Conservation (phyloP, 768 basidiomycete genomes). For the Suillus tomentosus region DNA sequence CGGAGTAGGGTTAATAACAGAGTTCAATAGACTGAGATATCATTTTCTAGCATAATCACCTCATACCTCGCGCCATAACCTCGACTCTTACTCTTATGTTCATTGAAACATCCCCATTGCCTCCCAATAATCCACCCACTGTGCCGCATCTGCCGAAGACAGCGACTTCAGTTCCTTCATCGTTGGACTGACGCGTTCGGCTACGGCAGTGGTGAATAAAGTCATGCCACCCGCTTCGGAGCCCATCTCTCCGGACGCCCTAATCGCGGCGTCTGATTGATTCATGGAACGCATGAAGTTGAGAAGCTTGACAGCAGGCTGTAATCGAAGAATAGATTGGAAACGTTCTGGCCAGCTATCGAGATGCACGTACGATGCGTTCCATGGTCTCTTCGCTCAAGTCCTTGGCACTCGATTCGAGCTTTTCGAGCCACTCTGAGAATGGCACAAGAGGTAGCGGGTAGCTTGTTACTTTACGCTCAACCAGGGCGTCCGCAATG, state of each 20-base stretch:
- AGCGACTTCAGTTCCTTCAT: conserved; percentile 29
- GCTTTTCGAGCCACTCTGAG: conserved; percentile 27
- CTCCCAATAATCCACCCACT: conserved; percentile 41
- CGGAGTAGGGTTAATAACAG: too few relatives aligned
- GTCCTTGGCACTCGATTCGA: conserved; percentile 16
- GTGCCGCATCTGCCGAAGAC: conserved; percentile 21
- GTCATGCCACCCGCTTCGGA: conserved; percentile 8
- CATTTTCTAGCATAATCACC: too few relatives aligned
- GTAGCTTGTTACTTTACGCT: neutral
- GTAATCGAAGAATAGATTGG: neutral
- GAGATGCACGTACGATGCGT: conserved; percentile 25
- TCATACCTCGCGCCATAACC: too few relatives aligned
- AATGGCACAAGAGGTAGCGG: conserved; percentile 31
- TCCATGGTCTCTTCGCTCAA: conserved; percentile 24
- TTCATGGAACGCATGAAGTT: conserved; percentile 28
- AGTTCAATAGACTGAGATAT: too few relatives aligned
- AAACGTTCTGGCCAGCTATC: neutral
- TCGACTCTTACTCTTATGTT: neutral
- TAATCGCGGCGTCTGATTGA: conserved; percentile 16
- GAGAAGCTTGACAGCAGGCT: conserved; percentile 35
- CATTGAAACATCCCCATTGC: conserved; percentile 18
- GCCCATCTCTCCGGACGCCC: neutral
- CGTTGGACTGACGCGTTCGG: conserved; percentile 30
- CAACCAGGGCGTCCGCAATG: conserved; percentile 16
- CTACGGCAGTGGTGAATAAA: conserved; percentile 28